These are phyloP conservation scores for Pseudocercospora crystallina DNA, from an alignment of 2,329 filamentous ascomycete genomes.

Conservation along the genomic window DNA sequence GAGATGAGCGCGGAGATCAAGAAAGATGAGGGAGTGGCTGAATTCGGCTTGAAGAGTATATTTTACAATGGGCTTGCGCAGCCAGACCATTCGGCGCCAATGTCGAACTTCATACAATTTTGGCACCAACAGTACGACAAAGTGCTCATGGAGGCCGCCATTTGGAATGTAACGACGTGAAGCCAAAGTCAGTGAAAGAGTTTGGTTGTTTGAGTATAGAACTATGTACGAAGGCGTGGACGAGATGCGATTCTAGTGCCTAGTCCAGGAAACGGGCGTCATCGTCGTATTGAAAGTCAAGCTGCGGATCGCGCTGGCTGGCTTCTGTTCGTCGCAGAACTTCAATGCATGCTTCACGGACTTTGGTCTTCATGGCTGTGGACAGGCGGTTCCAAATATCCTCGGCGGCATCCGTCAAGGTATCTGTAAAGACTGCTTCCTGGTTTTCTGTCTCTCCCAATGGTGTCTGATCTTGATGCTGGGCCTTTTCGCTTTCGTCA, in stretches of 20 bases:
- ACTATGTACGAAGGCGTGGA: background rate
- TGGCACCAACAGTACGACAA: slow-evolving; percentile 58
- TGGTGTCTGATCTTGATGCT: background rate
- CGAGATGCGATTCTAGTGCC: background rate
- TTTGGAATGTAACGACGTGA: slow-evolving; percentile 39
- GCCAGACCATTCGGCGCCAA: slow-evolving; percentile 38
- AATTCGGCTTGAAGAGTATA: slow-evolving; percentile 65
- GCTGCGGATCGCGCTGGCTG: slow-evolving; percentile 10
- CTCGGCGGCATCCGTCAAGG: slow-evolving; percentile 23
- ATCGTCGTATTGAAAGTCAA: slow-evolving; percentile 27
- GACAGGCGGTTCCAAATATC: slow-evolving; percentile 16
- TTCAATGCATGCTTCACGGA: slow-evolving; percentile 30
- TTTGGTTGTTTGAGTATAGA: background rate
- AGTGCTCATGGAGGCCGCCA: slow-evolving; percentile 56
- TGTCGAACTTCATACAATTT: slow-evolving; percentile 51
- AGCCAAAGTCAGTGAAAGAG: background rate
- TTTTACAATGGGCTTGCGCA: slow-evolving; percentile 57
- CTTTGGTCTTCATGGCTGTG: slow-evolving; percentile 26
- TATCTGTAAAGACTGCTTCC: slow-evolving; percentile 11
- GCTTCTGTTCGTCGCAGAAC: slow-evolving; percentile 31
- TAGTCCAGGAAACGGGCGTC: slow-evolving; percentile 34
- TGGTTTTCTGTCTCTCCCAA: slow-evolving; percentile 4
- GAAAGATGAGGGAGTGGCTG: slow-evolving; percentile 58
- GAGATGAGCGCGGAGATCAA: slow-evolving; percentile 63
- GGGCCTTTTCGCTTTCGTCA: background rate